These are phyloP conservation scores for Yamadazyma takamatsuzukensis DNA, from an alignment of 805 yeast genomes.

Conservation along the genomic window DNA sequence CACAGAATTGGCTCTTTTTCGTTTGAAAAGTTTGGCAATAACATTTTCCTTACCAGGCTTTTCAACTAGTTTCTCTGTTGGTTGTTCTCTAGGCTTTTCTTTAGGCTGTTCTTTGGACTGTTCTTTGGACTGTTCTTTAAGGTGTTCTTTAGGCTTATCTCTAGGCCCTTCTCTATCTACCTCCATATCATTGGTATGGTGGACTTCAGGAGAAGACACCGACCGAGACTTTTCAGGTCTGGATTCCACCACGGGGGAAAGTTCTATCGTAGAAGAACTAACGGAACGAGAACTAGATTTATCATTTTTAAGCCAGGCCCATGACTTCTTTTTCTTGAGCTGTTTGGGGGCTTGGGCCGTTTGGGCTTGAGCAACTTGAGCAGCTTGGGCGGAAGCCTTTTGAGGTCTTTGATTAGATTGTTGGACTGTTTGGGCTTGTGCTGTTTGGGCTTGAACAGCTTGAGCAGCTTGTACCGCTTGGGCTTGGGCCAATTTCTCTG, in stretches of 20 bases:
- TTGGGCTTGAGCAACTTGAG: no score
- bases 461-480: no score
- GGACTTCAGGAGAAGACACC: slow-evolving; percentile 35
- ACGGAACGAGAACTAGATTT: slow-evolving; percentile 21
- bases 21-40: slow-evolving; percentile 38
- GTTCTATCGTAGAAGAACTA: slow-evolving; percentile 28
- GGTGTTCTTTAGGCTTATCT: background rate
- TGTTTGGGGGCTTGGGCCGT: no score
- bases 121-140: slow-evolving; percentile 1
- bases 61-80: slow-evolving; percentile 7
- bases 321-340: slow-evolving; percentile 34
- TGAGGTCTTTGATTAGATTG: no score
- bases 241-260: slow-evolving; percentile 22
- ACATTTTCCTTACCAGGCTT: slow-evolving; percentile 34
- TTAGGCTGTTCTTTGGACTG: background rate
- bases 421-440: no score
- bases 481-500: no score
- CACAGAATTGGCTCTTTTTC: slow-evolving; percentile 22
- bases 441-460: no score
- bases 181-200: background rate
- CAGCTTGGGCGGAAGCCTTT: no score
- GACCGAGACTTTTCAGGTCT: slow-evolving; percentile 19
- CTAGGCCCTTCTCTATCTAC: slow-evolving; percentile 1
- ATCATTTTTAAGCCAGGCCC: slow-evolving; percentile 33
- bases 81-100: slow-evolving; percentile 10